Base-by-base conservation (phyloP, 352 stramenopile species). In the Pythium guiyangense region DNA sequence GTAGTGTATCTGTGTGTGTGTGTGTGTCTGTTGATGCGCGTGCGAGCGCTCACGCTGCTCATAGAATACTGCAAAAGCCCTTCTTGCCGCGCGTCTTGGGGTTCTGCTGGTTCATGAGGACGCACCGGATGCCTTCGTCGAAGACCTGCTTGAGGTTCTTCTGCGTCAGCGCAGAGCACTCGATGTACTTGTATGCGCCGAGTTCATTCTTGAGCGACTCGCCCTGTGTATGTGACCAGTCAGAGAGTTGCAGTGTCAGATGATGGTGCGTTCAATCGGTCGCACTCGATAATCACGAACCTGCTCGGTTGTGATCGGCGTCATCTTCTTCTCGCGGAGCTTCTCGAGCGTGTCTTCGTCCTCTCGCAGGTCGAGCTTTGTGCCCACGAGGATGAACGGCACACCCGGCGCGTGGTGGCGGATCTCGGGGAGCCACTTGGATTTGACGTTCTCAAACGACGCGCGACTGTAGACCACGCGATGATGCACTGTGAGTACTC, bases 371-470 rank as follows among this genome's bases (percentile, higher is more conserved):
- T 98, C 93, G 11, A 94, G 76, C 71, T 98, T 98, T n/a, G 92
- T 98, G 34, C 95, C 94, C 0, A 98, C 92, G 18, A 98, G 76
- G 60, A 98, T 97, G 71, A 98, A 98, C 3, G 94, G 94, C 35
- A 98, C 88, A 35, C 87, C 84, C 4, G 85, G 88, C 17, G 86
- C 82, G 54, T 96, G 81, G 58, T 95, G 86, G 56, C 83, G 77
- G 62, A 97, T 94, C 66, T 97, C 90, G 1, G 88, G 87, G 31
- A 92, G 73, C 90, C 89, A 97, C 66, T 98, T 98, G 63, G 86
- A 90, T 64, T 92, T 92, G 44, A 98, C 90, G 68, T 98, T 98
- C 62, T 98, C 93, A 67, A 98, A 98, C 10, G 87, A 97, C 6
- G 84, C 88, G 18, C 86, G 86, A 60, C 84, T 96, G 50, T 63